A percentile compares a stretch with the other conserved stretches of the same genome.
Evolutionary conservation across 768 basidiomycete species (phyloP).

Genomic region (Calocybe indica): DNA sequence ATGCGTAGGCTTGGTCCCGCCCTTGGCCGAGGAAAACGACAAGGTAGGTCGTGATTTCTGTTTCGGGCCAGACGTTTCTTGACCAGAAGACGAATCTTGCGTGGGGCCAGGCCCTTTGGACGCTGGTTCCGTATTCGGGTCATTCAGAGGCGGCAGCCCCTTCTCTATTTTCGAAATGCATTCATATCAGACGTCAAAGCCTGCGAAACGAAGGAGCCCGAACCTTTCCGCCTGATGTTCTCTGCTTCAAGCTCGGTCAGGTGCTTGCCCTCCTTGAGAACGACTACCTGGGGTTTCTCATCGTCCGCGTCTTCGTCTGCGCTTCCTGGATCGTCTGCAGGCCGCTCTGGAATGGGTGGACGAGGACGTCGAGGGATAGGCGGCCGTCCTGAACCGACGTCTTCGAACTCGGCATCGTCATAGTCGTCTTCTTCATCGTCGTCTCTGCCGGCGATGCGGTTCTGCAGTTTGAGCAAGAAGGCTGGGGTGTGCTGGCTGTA

Average conservation of each 20-base stretch:
- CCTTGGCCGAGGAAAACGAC: slow-evolving; percentile 35
- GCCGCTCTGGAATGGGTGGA: slow-evolving; percentile 65
- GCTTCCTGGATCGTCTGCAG: slow-evolving; percentile 63
- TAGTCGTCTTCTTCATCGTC: slow-evolving; percentile 45
- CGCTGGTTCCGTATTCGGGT: slow-evolving; percentile 15
- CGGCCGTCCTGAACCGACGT: slow-evolving; percentile 62
- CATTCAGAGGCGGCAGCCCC: slow-evolving; percentile 51
- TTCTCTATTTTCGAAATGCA: slow-evolving; percentile 35
- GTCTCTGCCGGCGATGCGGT: slow-evolving; percentile 47
- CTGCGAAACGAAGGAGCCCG: not conserved
- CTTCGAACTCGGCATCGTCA: slow-evolving; percentile 48
- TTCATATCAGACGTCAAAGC: slow-evolving; percentile 1
- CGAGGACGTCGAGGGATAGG: slow-evolving; percentile 59
- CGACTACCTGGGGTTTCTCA: slow-evolving; percentile 86
- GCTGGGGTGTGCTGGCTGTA: slow-evolving; percentile 57
- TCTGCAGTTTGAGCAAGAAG: slow-evolving; percentile 63
- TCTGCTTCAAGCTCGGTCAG: slow-evolving; percentile 72
- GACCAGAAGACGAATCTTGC: slow-evolving; percentile 11
- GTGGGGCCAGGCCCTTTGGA: slow-evolving; percentile 5
- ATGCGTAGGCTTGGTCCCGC: slow-evolving; percentile 17
- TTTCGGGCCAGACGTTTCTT: slow-evolving; percentile 4
- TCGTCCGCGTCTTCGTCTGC: slow-evolving; percentile 68
- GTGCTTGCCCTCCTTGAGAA: slow-evolving; percentile 85
- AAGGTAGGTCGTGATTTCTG: slow-evolving; percentile 24
- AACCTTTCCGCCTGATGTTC: slow-evolving; percentile 71